Percentiles rank a stretch among this genome's conserved stretches.
Evolutionary conservation across 2,329 filamentous ascomycete genomes (phyloP).

Genomic region (Aspergillus thermomutatus): DNA sequence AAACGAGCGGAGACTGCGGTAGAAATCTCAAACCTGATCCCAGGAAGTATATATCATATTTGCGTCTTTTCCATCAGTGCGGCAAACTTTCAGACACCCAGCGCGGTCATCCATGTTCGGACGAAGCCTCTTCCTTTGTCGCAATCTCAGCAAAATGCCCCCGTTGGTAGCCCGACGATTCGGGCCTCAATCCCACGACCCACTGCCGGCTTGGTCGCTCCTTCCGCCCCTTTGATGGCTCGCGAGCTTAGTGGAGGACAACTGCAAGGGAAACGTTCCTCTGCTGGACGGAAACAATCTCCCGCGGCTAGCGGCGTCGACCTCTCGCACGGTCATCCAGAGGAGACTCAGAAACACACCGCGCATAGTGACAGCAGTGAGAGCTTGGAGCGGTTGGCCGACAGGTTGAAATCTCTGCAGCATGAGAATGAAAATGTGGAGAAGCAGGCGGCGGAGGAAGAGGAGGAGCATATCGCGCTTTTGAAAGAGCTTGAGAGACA

Average conservation of each 20-base stretch:
- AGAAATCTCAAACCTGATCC: slow-evolving; percentile 81
- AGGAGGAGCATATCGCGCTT: slow-evolving; percentile 65
- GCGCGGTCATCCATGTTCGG: slow-evolving; percentile 76
- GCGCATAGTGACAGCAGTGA: slow-evolving; percentile 57
- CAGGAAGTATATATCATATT: slow-evolving; percentile 87
- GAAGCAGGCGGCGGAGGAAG: slow-evolving; percentile 63
- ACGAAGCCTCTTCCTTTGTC: slow-evolving; percentile 57
- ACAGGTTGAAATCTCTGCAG: slow-evolving; percentile 73
- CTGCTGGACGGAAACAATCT: slow-evolving; percentile 71
- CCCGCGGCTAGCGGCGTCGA: slow-evolving; percentile 58
- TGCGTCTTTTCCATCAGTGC: slow-evolving; percentile 87
- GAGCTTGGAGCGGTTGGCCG: slow-evolving; percentile 73
- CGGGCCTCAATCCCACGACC: slow-evolving; percentile 53
- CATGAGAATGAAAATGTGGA: slow-evolving; percentile 79
- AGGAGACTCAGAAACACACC: slow-evolving; percentile 35
- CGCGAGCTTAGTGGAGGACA: slow-evolving; percentile 63
- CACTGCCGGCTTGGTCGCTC: slow-evolving; percentile 55
- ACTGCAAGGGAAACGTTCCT: slow-evolving; percentile 58
- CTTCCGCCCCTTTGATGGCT: slow-evolving; percentile 58
- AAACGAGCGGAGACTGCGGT: slow-evolving; percentile 80
- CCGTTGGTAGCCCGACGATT: slow-evolving; percentile 41
- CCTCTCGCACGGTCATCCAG: slow-evolving; percentile 36
- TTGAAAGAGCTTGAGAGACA: slow-evolving; percentile 70
- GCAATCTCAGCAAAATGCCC: slow-evolving; percentile 33
- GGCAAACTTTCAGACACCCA: slow-evolving; percentile 89